Conservation (phyloP, 306 rosid genomes). For the Inga leiocalycina region DNA sequence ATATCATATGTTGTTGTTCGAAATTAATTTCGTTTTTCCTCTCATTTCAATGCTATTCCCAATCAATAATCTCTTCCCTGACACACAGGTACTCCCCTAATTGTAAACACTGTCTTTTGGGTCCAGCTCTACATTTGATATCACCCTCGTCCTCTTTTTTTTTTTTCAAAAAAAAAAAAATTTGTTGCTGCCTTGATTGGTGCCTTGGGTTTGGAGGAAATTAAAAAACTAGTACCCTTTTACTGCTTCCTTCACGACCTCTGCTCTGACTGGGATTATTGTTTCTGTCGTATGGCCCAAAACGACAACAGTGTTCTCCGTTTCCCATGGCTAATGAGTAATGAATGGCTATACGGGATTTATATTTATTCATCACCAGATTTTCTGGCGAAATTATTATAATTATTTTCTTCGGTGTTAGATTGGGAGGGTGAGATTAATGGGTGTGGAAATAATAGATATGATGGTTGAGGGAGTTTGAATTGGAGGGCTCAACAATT, state of each 20-base stretch:
- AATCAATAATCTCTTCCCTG: slow-evolving; percentile 20
- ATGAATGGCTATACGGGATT: too few species aligned
- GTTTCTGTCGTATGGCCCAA: background rate
- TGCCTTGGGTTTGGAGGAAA: background rate
- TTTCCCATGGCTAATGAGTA: too few species aligned
- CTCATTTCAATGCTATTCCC: slow-evolving; percentile 2
- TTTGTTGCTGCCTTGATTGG: background rate
- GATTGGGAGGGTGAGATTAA: background rate
- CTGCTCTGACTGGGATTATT: background rate
- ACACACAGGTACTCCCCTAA: slow-evolving; percentile 27
- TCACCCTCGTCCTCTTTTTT: background rate
- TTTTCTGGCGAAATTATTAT: background rate
- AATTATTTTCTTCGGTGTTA: background rate
- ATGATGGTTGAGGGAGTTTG: background rate
- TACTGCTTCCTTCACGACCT: background rate
- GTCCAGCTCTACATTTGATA: slow-evolving; percentile 34
- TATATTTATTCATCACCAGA: too few species aligned
- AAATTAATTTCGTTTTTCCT: background rate
- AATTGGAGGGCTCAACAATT: background rate
- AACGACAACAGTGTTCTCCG: background rate
- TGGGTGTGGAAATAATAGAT: background rate
- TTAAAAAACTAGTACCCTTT: background rate
- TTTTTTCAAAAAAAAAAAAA: too few species aligned
- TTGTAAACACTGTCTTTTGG: slow-evolving; percentile 30
- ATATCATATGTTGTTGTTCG: too few species aligned